Evolutionary conservation across 73 alveolate species (phyloP), one percentile per base, ranked within the genome.

Genomic region (Blepharisma stoltei): DNA sequence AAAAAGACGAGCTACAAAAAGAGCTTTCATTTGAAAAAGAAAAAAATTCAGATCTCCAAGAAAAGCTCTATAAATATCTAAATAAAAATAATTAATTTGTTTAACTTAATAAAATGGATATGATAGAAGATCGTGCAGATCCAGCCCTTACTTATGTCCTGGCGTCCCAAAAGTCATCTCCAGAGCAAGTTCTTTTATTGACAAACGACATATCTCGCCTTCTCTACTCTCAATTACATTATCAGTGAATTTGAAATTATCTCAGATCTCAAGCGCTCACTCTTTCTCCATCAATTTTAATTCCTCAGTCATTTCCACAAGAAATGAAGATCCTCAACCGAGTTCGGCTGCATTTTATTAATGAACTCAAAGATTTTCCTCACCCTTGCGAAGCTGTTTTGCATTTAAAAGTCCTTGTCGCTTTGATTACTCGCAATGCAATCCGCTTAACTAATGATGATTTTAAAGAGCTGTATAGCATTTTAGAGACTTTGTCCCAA

Each of bases 381-480:
- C 66, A 60, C 23, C 49, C 73, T 1, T 25, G 45, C 5, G 73
- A 18, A 18, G 37, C 73, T 60, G 14, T 25, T 60, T 14, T 60
- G 11, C 37, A 60, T 25, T 25, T 60, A 60, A 60, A 60, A 25
- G 73, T 60, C 45, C 45, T 60, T 11, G 23, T 60, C 45, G 73
- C 45, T 11, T 38, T 60, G 14, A 60, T 60, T 1, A 18, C 45
- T 4, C 37, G 73, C 14, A 25, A 60, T 60, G 38, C 73, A 14
- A 60, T 60, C 23, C 73, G 73, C 18, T 60, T 60, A 14, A 60
- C 73, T 60, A 18, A 14, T 14, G 73, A 60, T 8, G 46, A 60
- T 25, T 38, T 60, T 60, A 18, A 60, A 14, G 73, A 60, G 46
- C 37, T 60, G 0, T 60, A 18, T 60, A 20, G 18, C 38, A 18